Conservation (phyloP, 2,329 filamentous ascomycete genomes). For the Paracoccidioides brasiliensis region DNA sequence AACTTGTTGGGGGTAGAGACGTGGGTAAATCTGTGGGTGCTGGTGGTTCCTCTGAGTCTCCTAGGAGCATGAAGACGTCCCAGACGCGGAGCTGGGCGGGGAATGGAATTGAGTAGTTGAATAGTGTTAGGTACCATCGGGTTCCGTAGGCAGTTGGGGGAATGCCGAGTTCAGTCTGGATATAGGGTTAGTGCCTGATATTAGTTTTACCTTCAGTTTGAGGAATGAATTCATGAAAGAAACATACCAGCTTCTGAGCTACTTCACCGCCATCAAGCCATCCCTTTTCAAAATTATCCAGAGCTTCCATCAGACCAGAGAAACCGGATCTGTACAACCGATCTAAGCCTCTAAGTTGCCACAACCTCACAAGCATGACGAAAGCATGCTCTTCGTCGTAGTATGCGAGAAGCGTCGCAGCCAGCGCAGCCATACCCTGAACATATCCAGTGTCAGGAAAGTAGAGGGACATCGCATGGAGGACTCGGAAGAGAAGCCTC, state of each 20-base stretch:
- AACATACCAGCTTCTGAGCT: conserved; percentile 62
- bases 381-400: conserved; percentile 93
- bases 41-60: conserved; percentile 47
- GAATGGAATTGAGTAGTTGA: conserved; percentile 94
- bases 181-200: not conserved
- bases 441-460: conserved; percentile 89
- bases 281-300: conserved; percentile 69
- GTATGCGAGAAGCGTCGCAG: conserved; percentile 86
- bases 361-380: conserved; percentile 91
- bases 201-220: not conserved
- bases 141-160: conserved; percentile 89
- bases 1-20: conserved; percentile 15
- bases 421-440: conserved; percentile 91
- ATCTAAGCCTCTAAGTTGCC: conserved; percentile 76
- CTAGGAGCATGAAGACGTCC: conserved; percentile 95
- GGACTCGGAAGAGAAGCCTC: conserved; percentile 76
- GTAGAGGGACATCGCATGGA: conserved; percentile 84
- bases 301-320: conserved; percentile 68
- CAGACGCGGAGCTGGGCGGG: conserved; percentile 87
- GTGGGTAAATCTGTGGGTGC: conserved; percentile 6
- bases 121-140: conserved; percentile 91
- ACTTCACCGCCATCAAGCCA: conserved; percentile 74
- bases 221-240: not conserved
- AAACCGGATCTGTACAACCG: conserved; percentile 76
- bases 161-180: conserved; percentile 61